phyloP scores from a whole-genome alignment of 768 basidiomycete genomes.

The Hypholoma fasciculare region DNA sequence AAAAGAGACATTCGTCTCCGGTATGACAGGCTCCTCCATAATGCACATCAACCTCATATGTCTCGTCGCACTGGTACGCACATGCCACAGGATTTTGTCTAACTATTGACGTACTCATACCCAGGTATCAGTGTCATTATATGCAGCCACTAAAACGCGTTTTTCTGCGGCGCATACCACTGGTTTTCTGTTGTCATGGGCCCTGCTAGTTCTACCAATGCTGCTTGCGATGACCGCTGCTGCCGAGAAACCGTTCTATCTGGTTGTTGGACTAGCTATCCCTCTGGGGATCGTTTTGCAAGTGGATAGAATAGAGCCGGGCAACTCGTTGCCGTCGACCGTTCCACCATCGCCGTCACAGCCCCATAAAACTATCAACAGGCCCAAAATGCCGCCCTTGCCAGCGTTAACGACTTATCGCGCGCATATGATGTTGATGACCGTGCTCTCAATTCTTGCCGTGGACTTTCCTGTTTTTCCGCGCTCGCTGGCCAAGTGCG shows the following conservation, averaged over 20 bases:
- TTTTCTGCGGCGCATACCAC: conserved; percentile 35
- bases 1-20: conserved; percentile 84
- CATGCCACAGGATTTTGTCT: neutral
- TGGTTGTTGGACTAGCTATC: conserved; percentile 49
- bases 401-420: conserved; percentile 86
- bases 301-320: conserved; percentile 38
- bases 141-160: conserved; percentile 59
- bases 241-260: conserved; percentile 52
- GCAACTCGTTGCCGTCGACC: conserved; percentile 55
- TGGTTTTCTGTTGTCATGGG: conserved; percentile 53
- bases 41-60: conserved; percentile 65
- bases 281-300: conserved; percentile 47
- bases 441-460: conserved; percentile 86
- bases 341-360: conserved; percentile 21
- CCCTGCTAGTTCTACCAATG: conserved; percentile 72
- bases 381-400: conserved; percentile 42
- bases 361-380: conserved; percentile 2
- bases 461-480: conserved; percentile 97
- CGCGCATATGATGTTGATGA: conserved; percentile 95
- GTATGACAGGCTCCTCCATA: conserved; percentile 69
- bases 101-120: neutral
- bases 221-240: conserved; percentile 80
- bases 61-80: conserved; percentile 32
- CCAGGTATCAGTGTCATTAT: conserved; percentile 72
- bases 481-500: conserved; percentile 84